Conservation (phyloP, 345 rosid genomes). For the Mercurialis annua region DNA sequence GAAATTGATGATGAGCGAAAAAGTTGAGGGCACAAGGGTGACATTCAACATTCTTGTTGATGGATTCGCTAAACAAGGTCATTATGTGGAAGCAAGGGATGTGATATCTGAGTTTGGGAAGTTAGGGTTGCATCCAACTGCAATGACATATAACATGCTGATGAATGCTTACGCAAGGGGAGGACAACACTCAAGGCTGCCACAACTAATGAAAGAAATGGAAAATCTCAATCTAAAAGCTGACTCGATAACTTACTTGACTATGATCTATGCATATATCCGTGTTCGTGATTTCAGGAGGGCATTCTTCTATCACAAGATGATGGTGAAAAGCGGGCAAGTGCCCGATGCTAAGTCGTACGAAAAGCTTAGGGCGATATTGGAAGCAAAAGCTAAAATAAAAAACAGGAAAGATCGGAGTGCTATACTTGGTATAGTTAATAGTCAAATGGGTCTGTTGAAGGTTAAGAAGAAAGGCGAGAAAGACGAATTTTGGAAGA, state of each 20-base stretch:
- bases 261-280: constrained; percentile 82
- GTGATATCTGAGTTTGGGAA: constrained; percentile 69
- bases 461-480: constrained; percentile 57
- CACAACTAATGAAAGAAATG: constrained; percentile 87
- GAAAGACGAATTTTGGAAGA: constrained; percentile 94
- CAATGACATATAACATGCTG: constrained; percentile 89
- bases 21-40: constrained; percentile 59
- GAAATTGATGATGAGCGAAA: constrained; percentile 68
- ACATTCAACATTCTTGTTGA: constrained; percentile 82
- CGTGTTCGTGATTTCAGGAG: constrained; percentile 84
- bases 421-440: constrained; percentile 82
- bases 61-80: constrained; percentile 91
- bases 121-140: constrained; percentile 71
- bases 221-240: constrained; percentile 59
- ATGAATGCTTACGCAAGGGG: constrained; percentile 91
- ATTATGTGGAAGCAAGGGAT: constrained; percentile 75
- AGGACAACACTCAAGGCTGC: constrained; percentile 71
- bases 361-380: constrained; percentile 67
- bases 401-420: constrained; percentile 62
- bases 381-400: constrained; percentile 69
- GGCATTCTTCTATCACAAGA: constrained; percentile 85
- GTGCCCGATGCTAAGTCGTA: constrained; percentile 75
- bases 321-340: constrained; percentile 76
- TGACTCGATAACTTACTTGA: constrained; percentile 73
- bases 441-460: constrained; percentile 62